Evolutionary conservation across 495 filamentous ascomycete species (phyloP), one percentile per base, ranked within the genome.

Genomic region (Xylaria longipes): DNA sequence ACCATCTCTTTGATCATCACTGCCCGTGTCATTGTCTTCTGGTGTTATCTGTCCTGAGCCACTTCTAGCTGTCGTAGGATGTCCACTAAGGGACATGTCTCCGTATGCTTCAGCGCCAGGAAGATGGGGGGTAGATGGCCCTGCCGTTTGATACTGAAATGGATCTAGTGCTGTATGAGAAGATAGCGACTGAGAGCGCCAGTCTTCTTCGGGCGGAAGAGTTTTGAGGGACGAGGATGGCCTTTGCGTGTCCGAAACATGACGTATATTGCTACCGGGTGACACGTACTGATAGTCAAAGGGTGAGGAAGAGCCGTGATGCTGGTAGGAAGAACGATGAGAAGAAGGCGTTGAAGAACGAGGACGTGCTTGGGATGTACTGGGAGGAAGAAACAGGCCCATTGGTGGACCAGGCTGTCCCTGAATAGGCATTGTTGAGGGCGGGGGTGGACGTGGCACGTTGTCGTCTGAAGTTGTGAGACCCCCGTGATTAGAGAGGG

Each of bases 231-330:
- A 76, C 17, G 79, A 78, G n/a, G 71, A 64, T 14, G 79, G 73
- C 37, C 76, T 72, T 62, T 68, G 56, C 5, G 77, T 74, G 57
- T 83, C 81, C 1, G 82, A 83, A 22, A 77, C 72, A 11, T 81
- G 79, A 17, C 82, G 80, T 61, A 66, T 75, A 57, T 75, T 75
- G 48, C 75, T 43, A 29, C 73, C 63, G 66, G 71, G 64, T 41
- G 77, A 64, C 25, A 84, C 77, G 61, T 85, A 85, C 57, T 82
- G 77, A 73, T 83, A 85, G 12, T 79, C 71, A 68, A 84, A 85
- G 15, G 84, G 83, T 12, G 82, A 80, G 6, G 80, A 80, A 8
- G 80, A 78, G 56, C 80, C 77, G 63, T 50, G 65, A 14, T 64
- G 58, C 41, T 65, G 69, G 17, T 74, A 68, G 1, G 72, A 72